phyloP scores from a whole-genome alignment of 805 yeast species.

The Saturnispora saitoi region DNA sequence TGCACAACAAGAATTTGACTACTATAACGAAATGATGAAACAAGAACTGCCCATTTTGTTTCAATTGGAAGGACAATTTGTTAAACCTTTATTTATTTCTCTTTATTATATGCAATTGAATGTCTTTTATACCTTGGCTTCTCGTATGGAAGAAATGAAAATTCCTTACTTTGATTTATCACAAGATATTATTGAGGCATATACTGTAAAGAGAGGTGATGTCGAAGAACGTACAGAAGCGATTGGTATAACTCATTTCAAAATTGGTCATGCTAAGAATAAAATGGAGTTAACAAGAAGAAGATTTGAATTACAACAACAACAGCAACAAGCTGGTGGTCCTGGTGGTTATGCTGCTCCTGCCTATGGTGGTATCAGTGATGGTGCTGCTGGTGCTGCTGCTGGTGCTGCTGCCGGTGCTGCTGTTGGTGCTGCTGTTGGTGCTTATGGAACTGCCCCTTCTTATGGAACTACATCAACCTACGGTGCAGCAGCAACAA shows the following conservation, averaged over 20 bases:
- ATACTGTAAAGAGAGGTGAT: constrained; percentile 74
- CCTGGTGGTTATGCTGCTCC: constrained; percentile 15
- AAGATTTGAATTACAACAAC: constrained; percentile 49
- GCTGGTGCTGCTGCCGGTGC: constrained; percentile 15
- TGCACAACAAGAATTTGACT: constrained; percentile 93
- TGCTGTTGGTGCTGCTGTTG: constrained; percentile 1
- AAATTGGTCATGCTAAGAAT: constrained; percentile 76
- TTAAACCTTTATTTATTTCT: constrained; percentile 87
- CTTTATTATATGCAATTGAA: constrained; percentile 97
- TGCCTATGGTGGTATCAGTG: constrained; percentile 27
- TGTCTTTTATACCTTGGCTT: constrained; percentile 87
- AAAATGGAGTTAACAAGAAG: constrained; percentile 78
- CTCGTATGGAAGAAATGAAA: constrained; percentile 89
- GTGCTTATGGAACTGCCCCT: constrained; percentile 23
- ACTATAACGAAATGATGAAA: constrained; percentile 91
- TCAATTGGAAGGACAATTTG: constrained; percentile 82
- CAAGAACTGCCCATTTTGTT: constrained; percentile 83
- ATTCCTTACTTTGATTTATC: constrained; percentile 90
- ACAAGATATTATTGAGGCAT: constrained; percentile 77
- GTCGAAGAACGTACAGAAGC: constrained; percentile 85
- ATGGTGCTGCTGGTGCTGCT: constrained; percentile 22
- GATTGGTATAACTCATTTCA: constrained; percentile 84
- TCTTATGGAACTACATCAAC: not conserved
- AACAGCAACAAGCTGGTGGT: constrained; percentile 28
- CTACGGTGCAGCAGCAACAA: too few relatives aligned